phyloP scores from a whole-genome alignment of 2,329 filamentous ascomycete species.

The Paecilomyces fulvus region DNA sequence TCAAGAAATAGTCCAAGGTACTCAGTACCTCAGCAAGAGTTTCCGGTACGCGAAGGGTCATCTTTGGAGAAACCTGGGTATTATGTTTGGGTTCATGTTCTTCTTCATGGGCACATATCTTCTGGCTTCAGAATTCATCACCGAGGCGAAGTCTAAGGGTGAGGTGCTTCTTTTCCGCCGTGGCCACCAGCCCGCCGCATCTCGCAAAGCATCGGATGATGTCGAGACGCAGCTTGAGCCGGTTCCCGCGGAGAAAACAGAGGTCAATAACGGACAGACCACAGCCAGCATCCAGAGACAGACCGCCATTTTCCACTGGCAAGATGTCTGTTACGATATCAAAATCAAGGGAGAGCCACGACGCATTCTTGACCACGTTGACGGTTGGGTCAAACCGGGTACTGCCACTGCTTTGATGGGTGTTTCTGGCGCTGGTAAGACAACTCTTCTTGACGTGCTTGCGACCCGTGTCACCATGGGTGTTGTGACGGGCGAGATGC shows the following conservation, averaged over 20 bases:
- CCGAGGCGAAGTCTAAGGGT: conserved; percentile 62
- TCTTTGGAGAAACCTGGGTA: conserved; percentile 61
- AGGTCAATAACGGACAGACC: conserved; percentile 1
- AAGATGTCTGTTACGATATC: conserved; percentile 71
- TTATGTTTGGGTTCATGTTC: conserved; percentile 54
- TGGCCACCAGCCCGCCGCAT: conserved; percentile 3
- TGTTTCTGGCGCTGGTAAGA: conserved; percentile 83
- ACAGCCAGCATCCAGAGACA: conserved; percentile 44
- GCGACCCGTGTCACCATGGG: conserved; percentile 79
- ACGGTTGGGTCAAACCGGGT: conserved; percentile 89
- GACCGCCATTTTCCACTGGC: conserved; percentile 75
- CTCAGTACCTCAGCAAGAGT: conserved; percentile 44
- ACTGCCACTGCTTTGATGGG: conserved; percentile 86
- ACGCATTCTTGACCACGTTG: conserved; percentile 71
- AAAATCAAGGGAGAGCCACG: conserved; percentile 66
- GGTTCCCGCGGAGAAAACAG: conserved; percentile 10
- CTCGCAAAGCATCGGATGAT: conserved; percentile 3
- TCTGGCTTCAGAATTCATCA: conserved; percentile 29
- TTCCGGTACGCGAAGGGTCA: conserved; percentile 52
- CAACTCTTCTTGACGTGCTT: conserved; percentile 75
- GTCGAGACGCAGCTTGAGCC: conserved; percentile 10
- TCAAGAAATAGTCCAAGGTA: conserved; percentile 40
- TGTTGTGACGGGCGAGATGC: conserved; percentile 76
- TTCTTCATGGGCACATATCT: conserved; percentile 57
- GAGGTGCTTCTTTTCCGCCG: conserved; percentile 62